These are phyloP conservation scores for Bruguiera gymnorhiza DNA, from an alignment of 345 rosid species.

Conservation along the genomic window DNA sequence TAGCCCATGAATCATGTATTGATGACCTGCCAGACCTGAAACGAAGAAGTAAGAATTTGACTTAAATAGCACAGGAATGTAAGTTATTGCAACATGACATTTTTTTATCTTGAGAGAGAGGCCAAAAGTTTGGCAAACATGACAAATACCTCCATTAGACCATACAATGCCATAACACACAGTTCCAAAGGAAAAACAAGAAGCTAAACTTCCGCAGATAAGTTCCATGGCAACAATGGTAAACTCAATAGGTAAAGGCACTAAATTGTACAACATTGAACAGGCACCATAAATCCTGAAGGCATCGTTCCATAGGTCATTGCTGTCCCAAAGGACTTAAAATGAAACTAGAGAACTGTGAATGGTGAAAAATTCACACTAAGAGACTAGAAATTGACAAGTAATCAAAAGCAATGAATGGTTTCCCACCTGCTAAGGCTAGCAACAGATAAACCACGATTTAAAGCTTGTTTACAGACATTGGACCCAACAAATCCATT, in stretches of 20 bases:
- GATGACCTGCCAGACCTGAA: constrained; percentile 83
- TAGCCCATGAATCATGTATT: constrained; percentile 71
- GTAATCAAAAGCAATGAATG: background rate
- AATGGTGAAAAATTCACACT: background rate
- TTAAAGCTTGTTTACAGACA: constrained; percentile 79
- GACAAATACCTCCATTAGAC: background rate
- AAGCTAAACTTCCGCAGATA: too few species aligned
- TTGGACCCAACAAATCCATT: constrained; percentile 98
- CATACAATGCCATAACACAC: background rate
- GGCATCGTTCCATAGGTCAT: too few species aligned
- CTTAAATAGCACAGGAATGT: background rate
- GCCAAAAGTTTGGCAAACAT: background rate
- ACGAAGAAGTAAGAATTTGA: constrained; percentile 7
- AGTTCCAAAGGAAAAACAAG: background rate
- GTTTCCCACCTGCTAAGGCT: constrained; percentile 81
- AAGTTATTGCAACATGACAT: background rate
- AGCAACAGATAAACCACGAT: constrained; percentile 66
- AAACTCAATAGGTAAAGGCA: too few species aligned
- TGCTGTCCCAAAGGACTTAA: too few species aligned
- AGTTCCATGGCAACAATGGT: too few species aligned
- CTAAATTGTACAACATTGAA: too few species aligned
- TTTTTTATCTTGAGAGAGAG: background rate
- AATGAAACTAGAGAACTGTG: too few species aligned
- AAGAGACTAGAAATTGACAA: background rate
- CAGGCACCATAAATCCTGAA: background rate